These are phyloP conservation scores for Diaporthe velutina DNA, from an alignment of 2,329 filamentous ascomycete species.

Conservation along the genomic window DNA sequence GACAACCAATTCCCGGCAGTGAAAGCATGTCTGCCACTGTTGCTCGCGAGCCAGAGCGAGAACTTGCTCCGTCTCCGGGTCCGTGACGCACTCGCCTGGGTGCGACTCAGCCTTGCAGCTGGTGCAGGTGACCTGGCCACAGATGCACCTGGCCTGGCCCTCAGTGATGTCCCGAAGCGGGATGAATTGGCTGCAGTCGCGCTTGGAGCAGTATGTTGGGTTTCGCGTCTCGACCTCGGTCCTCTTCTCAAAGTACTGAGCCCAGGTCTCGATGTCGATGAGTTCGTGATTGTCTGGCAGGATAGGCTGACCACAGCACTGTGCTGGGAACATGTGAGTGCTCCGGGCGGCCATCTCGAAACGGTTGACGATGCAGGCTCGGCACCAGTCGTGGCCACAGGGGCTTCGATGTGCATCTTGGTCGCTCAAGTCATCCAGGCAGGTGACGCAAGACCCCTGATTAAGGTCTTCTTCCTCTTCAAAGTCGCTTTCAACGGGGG, in stretches of 20 bases:
- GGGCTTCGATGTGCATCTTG: not conserved
- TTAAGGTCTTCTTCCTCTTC: not conserved
- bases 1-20: constrained; percentile 63
- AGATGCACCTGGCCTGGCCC: constrained; percentile 58
- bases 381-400: not conserved
- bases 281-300: constrained; percentile 42
- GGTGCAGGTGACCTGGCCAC: constrained; percentile 59
- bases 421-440: not conserved
- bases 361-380: not conserved
- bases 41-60: constrained; percentile 55
- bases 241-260: constrained; percentile 57
- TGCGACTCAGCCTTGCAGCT: constrained; percentile 64
- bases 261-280: constrained; percentile 51
- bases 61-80: constrained; percentile 54
- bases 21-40: constrained; percentile 65
- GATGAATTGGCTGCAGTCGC: constrained; percentile 62
- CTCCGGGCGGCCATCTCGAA: not conserved
- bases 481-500: not conserved
- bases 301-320: not conserved
- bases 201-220: constrained; percentile 63
- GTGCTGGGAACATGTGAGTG: not conserved
- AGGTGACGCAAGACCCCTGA: not conserved
- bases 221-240: constrained; percentile 62
- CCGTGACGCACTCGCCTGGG: constrained; percentile 59
- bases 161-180: constrained; percentile 46